Conservation (phyloP, 2,329 filamentous ascomycete genomes). For the Botrytis paeoniae region DNA sequence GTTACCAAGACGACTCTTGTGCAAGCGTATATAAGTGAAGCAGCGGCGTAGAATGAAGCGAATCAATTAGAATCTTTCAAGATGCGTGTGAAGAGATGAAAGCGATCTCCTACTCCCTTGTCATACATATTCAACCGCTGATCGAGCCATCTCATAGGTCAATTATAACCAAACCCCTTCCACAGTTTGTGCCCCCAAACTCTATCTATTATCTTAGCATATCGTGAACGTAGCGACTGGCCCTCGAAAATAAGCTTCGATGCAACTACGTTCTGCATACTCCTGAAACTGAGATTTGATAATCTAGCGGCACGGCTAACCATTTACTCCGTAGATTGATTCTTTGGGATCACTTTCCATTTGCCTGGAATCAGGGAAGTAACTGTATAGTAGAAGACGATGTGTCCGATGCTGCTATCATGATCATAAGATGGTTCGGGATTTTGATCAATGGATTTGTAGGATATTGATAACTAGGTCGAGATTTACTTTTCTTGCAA, state of each 20-base stretch:
- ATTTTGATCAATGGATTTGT: background rate
- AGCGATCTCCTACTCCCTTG: background rate
- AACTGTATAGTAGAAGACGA: background rate
- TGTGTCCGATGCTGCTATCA: background rate
- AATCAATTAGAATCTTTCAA: background rate
- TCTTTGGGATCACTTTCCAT: background rate
- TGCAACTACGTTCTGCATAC: slow-evolving; percentile 1
- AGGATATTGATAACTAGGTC: background rate
- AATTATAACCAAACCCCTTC: background rate
- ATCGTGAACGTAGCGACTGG: background rate
- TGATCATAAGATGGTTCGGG: background rate
- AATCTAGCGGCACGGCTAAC: background rate
- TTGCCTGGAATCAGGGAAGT: background rate
- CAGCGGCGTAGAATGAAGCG: background rate
- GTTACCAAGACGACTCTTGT: slow-evolving; percentile 2
- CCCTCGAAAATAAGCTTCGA: background rate
- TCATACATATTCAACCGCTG: background rate
- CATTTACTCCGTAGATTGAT: background rate
- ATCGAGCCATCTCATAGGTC: background rate
- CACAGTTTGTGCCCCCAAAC: background rate
- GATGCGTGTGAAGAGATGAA: background rate
- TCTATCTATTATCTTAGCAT: background rate
- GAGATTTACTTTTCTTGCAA: background rate
- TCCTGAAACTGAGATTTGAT: background rate
- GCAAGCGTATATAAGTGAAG: background rate